These are phyloP conservation scores for Carnegiea gigantea DNA, from an alignment of 179 eudicot species.

Conservation along the genomic window DNA sequence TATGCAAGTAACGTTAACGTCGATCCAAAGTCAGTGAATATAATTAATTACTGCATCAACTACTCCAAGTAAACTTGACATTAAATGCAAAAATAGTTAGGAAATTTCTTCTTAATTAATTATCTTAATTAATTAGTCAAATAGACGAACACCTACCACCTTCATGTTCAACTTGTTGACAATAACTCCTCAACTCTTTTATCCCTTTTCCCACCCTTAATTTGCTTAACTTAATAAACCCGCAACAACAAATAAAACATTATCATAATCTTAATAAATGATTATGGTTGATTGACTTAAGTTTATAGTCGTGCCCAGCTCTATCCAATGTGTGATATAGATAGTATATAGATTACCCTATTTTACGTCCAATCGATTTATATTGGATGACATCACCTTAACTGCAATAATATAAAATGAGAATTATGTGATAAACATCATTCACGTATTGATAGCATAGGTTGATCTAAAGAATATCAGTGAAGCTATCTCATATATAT, in stretches of 20 bases:
- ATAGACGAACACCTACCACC: constrained; percentile 29
- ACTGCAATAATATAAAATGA: no score
- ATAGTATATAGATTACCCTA: no score
- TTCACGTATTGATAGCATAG: no score
- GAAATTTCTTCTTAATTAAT: constrained; percentile 1
- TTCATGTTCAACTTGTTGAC: constrained; percentile 26
- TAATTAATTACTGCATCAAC: background rate
- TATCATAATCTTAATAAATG: background rate
- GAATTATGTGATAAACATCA: no score
- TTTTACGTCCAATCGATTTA: no score
- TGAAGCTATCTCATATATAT: background rate
- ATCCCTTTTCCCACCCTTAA: constrained; percentile 20
- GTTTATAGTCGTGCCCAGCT: background rate
- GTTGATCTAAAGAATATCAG: no score
- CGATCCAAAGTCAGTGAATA: constrained; percentile 10
- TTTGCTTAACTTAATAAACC: constrained; percentile 24
- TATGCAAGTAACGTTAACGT: background rate
- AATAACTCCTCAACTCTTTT: constrained; percentile 20
- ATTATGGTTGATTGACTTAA: background rate
- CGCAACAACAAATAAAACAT: constrained; percentile 1
- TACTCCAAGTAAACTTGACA: constrained; percentile 24
- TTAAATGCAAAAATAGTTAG: constrained; percentile 9
- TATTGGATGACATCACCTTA: background rate
- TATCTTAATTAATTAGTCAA: background rate
- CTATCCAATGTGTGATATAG: no score